Percentiles rank a stretch among this genome's conserved stretches.
phyloP scores from a whole-genome alignment of 2,329 filamentous ascomycete species.

The Colletotrichum sp. region DNA sequence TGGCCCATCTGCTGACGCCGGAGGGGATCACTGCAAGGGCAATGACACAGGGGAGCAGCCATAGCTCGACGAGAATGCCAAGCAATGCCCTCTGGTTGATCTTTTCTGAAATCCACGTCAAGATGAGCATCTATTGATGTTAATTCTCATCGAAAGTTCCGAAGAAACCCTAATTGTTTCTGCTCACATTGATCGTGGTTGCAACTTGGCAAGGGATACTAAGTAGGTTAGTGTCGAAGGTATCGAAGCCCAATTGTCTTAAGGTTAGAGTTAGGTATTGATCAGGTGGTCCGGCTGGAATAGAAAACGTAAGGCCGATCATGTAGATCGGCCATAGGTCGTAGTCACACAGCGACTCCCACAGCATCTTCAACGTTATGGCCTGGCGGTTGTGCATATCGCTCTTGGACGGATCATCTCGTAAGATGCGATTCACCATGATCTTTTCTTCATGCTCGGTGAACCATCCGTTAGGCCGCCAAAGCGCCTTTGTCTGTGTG shows the following conservation, averaged over 20 bases:
- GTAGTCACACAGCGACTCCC: constrained; percentile 53
- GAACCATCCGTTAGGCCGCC: constrained; percentile 59
- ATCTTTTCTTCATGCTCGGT: constrained; percentile 61
- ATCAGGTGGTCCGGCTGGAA: constrained; percentile 24
- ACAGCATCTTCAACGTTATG: constrained; percentile 48
- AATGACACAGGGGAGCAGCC: constrained; percentile 34
- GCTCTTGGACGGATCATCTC: constrained; percentile 60
- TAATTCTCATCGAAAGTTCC: background rate
- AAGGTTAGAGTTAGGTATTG: constrained; percentile 27
- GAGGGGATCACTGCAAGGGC: constrained; percentile 33
- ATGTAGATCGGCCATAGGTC: constrained; percentile 61
- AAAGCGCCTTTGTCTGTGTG: constrained; percentile 47
- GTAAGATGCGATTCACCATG: constrained; percentile 57
- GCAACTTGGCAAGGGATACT: constrained; percentile 10
- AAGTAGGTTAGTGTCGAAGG: constrained; percentile 52
- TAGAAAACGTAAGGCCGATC: constrained; percentile 48
- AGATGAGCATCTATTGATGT: background rate
- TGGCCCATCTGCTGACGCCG: constrained; percentile 29
- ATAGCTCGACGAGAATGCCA: constrained; percentile 32
- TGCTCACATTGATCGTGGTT: background rate
- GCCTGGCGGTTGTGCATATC: constrained; percentile 60
- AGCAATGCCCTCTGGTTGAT: constrained; percentile 31
- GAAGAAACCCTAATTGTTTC: background rate
- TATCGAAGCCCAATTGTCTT: constrained; percentile 29
- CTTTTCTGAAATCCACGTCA: constrained; percentile 34